Conservation (phyloP, 164 flowering plant genomes). For the Hamamelis virginiana region DNA sequence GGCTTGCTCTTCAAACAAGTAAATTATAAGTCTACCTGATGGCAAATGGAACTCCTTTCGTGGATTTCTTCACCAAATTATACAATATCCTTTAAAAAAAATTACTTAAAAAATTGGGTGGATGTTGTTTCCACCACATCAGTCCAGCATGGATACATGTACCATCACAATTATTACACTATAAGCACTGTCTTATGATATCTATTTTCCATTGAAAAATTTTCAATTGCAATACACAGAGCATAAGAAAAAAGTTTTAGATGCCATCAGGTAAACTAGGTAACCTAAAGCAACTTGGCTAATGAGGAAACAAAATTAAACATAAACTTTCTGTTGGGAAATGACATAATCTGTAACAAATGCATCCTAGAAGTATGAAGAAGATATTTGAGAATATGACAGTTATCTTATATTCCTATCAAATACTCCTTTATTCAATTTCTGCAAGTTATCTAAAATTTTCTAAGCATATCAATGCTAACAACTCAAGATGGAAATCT, state of each 20-base stretch:
- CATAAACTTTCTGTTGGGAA: no score
- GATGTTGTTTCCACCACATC: no score
- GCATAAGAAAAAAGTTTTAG: not conserved
- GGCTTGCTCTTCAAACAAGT: no score
- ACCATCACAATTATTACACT: not conserved
- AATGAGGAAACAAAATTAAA: not conserved
- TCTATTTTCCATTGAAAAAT: not conserved
- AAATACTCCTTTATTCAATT: not conserved
- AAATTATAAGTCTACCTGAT: not conserved
- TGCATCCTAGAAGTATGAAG: not conserved
- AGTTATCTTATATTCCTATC: not conserved
- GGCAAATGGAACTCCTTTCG: not conserved
- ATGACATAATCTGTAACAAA: no score
- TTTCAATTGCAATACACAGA: not conserved
- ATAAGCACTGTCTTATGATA: not conserved
- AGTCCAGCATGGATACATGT: not conserved
- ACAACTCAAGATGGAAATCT: not conserved
- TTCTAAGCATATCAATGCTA: not conserved
- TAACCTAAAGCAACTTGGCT: not conserved
- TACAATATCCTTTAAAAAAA: no score
- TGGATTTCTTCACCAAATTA: not conserved
- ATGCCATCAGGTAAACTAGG: no score
- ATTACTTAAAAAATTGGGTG: no score
- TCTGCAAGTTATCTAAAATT: no score
- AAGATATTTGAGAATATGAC: not conserved